Conservation (phyloP, 148 eudicot species). For the Chenopodium berlandieri region DNA sequence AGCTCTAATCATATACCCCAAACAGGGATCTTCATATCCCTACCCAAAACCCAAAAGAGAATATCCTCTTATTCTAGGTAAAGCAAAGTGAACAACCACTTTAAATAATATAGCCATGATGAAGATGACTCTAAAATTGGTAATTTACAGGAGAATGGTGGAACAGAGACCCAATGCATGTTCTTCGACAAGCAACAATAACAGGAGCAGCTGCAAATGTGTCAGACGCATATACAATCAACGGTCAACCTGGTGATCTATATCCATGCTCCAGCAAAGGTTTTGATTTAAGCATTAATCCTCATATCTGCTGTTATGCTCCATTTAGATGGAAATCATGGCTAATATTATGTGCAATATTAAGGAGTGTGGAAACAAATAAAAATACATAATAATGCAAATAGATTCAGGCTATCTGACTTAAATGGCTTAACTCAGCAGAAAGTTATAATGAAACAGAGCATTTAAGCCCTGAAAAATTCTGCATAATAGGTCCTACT, state of each 20-base stretch:
- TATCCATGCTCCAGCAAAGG: conserved; percentile 80
- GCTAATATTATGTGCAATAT: not conserved
- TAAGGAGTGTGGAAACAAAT: not conserved
- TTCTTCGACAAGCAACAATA: conserved; percentile 53
- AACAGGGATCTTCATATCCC: conserved; percentile 60
- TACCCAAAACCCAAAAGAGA: conserved; percentile 66
- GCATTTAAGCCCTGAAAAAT: not conserved
- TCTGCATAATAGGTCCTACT: not conserved
- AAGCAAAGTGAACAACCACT: not conserved
- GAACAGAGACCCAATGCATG: conserved; percentile 73
- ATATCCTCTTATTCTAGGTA: conserved; percentile 75
- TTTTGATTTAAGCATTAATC: conserved; percentile 15
- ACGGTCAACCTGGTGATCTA: conserved; percentile 90
- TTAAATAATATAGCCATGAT: not conserved
- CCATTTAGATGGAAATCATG: not conserved
- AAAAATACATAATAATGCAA: not conserved
- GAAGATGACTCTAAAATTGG: conserved; percentile 13
- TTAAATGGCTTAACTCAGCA: not conserved
- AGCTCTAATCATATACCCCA: conserved; percentile 73
- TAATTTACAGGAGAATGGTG: conserved; percentile 81
- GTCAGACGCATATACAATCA: conserved; percentile 82
- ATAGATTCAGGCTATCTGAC: not conserved
- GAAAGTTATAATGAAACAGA: not conserved
- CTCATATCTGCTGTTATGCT: not conserved
- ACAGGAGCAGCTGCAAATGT: conserved; percentile 85